Evolutionary conservation across 176 grass and related monocot species (phyloP), one percentile per base, ranked within the genome.

Genomic region (Alloteropsis semialata): DNA sequence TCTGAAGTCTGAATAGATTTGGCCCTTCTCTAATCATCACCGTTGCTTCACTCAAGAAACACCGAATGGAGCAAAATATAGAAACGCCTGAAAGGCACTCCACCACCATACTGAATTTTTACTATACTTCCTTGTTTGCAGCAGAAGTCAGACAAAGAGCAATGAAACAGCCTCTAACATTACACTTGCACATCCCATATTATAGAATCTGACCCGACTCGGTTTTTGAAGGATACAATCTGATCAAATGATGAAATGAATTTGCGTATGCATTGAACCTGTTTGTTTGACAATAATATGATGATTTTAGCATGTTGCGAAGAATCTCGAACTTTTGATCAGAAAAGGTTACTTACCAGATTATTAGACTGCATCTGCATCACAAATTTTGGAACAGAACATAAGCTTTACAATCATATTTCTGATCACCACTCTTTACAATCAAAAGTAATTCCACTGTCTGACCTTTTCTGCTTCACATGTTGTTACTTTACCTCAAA

Each of bases 391-490:
- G 51, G 19, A 8, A n/a, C n/a, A n/a, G n/a, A n/a, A n/a, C n/a
- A n/a, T n/a, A n/a, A n/a, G n/a, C n/a, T n/a, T n/a, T 75, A 50
- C 19, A 59, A 21, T 27, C 48, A 19, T 45, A 56, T 48, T 80
- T 74, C 66, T 9, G 14, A 69, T 58, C 53, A 67, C 68, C 10
- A 6, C 13, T 66, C 24, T 17, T 38, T 29, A 27, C 56, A 48
- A 16, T 71, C 45, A 59, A 42, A 79, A 55, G 9, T 12, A 54
- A 34, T 68, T 72, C 69, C 42, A 32, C 11, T 53, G 8, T 12
- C 22, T 66, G 32, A 12, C n/a, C 65, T 51, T 71, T 71, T 62
- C 32, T 85, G 74, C 50, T 41, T 25, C 83, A 63, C n/a, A 41
- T 28, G 43, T 14, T 11, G 32, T 59, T 84, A 41, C 49, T 74